Evolutionary conservation across 169 alveolate genomes (phyloP), one percentile per base, ranked within the genome.

Genomic region (Cryptosporidium meleagridis): DNA sequence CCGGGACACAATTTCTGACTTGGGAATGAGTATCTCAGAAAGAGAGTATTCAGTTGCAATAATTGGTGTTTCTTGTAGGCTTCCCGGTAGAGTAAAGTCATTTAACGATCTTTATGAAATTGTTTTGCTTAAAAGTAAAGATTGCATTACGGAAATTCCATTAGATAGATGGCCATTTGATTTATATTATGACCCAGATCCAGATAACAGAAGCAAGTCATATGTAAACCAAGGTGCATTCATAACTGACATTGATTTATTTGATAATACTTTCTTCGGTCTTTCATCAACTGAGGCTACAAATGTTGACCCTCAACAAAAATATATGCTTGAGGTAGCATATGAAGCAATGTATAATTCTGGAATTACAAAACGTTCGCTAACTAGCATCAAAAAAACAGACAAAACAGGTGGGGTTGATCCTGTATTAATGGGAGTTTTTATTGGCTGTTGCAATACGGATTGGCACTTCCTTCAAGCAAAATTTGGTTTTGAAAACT

Each of bases 291-390:
- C 93, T 18, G 93, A 92, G 72, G 96, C 96, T 14, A 91, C 80
- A 33, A 72, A 95, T 16, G 93, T 94, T 95, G 96, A 94, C 65
- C 96, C 96, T 0, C 96, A 93, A 69, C 96, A 94, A 85, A 85
- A 95, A 41, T 86, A 92, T 33, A 69, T 94, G 31, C 89, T 94
- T 71, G 95, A 94, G 75, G 85, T 80, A 18, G 70, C 95, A 31
- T 91, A 71, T 70, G 95, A 75, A 53, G 94, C 95, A 31, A 31
- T 31, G 33, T 0, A 31, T 31, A 31, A 31, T 31, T 31, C 33
- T 31, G 33, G 33, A 31, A 31, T 31, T 31, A 31, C 33, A 31
- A 31, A 31, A 31, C 33, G 33, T 31, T 31, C 33, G 33, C 33
- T 31, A 31, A 31, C 33, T 31, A 31, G 33, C 33, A 31, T 31